Evolutionary conservation across 2,329 filamentous ascomycete genomes (phyloP), one percentile per base, ranked within the genome.

Genomic region (Immersiporthe knoxdaviesiana): DNA sequence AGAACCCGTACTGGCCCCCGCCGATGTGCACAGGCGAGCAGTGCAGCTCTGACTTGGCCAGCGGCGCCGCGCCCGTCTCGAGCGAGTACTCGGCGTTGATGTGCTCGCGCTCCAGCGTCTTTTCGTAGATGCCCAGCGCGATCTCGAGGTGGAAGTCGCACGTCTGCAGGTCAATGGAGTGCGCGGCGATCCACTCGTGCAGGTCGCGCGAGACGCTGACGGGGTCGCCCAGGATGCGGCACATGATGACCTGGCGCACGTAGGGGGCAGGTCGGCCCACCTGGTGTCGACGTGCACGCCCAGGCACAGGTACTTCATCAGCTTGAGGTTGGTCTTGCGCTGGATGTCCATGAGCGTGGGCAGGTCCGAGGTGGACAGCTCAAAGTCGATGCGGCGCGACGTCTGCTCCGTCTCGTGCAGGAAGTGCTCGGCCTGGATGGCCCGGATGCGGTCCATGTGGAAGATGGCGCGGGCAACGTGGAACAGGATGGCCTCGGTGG

Each of bases 221-320:
- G 0, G 72, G 71, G 27, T 74, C 68, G 12, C 77, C 77, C 10
- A 73, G 68, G 58, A 80, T 76, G 39, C 77, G 77, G 4, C 71
- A 68, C 18, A 80, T 63, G 56, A 79, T 77, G 47, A 75, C 75
- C 58, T 75, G 70, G 8, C 79, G 75, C 14, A 75, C 76, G 35
- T 74, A 71, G 3, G 74, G 71, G 78, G 77, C 1, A 79, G 72
- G 0, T 70, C 65, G 5, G 75, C 72, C 79, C 79, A 81, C 70
- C 74, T 72, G 10, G 73, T 68, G 61, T 80, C 77, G 35, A 80
- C 76, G 32, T 76, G 72, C 35, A 78, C 68, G 18, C 75, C 76
- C 21, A 79, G 72, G 64, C 76, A 78, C 0, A 81, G 74, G 62
- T 80, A 77, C 37, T 75, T 75, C 70, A 80, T 73, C 12, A 81